Percentiles rank a stretch among this genome's conserved stretches.
Conservation (phyloP, 2,329 filamentous ascomycete species). For the Bipolaris sorokiniana region DNA sequence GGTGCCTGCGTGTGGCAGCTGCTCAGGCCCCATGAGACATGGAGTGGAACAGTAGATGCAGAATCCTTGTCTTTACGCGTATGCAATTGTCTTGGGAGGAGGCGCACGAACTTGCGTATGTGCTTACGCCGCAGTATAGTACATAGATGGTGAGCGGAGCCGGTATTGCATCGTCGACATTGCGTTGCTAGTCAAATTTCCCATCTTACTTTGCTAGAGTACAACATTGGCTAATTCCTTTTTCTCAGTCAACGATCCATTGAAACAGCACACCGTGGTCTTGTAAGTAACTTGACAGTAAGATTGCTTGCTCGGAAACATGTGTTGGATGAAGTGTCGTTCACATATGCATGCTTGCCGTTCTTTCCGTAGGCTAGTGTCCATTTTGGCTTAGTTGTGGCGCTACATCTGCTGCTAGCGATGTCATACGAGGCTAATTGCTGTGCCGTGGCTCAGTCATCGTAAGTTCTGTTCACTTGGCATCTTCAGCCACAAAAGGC, state of each 20-base stretch:
- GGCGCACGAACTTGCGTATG: conserved; percentile 23
- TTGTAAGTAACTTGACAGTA: background rate
- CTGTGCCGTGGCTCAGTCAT: conserved; percentile 13
- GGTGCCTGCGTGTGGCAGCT: conserved; percentile 4
- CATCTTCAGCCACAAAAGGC: background rate
- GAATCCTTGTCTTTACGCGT: conserved; percentile 24
- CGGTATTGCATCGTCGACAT: background rate
- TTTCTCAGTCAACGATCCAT: background rate
- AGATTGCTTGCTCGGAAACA: background rate
- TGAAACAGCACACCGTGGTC: background rate
- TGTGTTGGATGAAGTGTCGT: conserved; percentile 14
- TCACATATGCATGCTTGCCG: conserved; percentile 22
- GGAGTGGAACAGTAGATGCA: conserved; percentile 2
- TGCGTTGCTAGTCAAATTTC: background rate
- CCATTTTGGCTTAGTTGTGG: conserved; percentile 12
- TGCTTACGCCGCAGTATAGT: background rate
- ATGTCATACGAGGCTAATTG: conserved; percentile 13
- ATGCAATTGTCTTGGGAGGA: conserved; percentile 27
- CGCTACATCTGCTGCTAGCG: conserved; percentile 12
- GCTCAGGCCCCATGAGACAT: conserved; percentile 6
- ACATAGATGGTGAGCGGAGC: background rate
- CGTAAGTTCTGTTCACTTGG: background rate
- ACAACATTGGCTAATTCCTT: background rate
- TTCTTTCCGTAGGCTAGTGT: conserved; percentile 14
- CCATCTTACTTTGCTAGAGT: background rate